Base-by-base conservation (phyloP, 768 basidiomycete genomes). In the Pleurotus giganteus region DNA sequence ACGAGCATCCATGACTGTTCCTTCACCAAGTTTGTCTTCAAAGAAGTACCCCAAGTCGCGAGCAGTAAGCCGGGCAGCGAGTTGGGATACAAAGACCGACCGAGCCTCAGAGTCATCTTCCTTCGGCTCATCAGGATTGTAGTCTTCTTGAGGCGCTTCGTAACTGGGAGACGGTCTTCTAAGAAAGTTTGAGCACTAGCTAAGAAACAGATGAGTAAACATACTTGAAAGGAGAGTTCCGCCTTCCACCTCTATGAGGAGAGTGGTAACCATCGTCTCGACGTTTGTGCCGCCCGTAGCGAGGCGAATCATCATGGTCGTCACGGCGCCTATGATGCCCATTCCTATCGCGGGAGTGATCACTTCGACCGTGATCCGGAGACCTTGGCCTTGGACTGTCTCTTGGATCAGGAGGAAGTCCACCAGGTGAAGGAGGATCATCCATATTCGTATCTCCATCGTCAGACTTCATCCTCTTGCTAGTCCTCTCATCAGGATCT, bases 21-120 rank as follows among this genome's bases (percentile, higher is more conserved):
- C 88, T 74, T 94, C 91, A 19, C 95, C 96, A 42, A 98, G 79
- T 69, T 95, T 92, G 68, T 96, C 91, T 77, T 98, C 96, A 67
- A 99, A 98, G 78, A 99, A 99, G 74, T 94, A 91, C 61, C 95
- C 95, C 73, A 99, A 78, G 76, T 99, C 97, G 69, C 94, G 86
- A 63, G 95, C 94, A 56, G 95, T 98, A 69, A 98, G 84, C 66
- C 94, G 88, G 58, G 94, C 94, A 64, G 97, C 93, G 68, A 99
- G 86, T 75, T 98, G 97, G 64, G 95, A 96, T 68, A 97, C 94
- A 74, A 98, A 98, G 62, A 98, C 93, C 64, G 97, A 98, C 71
- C 97, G 89, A 66, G 92, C 89, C 84, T 98, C 97, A 54, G 93
- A 94, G 67, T 98, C 96, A 68, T 98, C 94, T 71, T 94, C 92